Evolutionary conservation across 129 eudicot genomes (phyloP).

Genomic region (Lonicera japonica): DNA sequence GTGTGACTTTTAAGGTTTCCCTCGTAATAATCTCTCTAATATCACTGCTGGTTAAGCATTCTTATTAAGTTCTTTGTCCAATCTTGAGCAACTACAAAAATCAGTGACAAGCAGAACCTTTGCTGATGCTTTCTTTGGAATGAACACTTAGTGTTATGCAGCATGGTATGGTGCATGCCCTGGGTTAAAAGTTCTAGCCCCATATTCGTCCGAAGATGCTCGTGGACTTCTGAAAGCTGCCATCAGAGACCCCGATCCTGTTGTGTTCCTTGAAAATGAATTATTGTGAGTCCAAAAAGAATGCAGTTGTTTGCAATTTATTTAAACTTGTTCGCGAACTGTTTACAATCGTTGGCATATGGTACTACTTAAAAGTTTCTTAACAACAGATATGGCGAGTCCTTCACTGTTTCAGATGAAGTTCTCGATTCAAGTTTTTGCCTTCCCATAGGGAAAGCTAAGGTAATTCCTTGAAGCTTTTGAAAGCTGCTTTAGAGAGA

Average conservation of each 20-base stretch:
- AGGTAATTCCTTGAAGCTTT: slow-evolving; percentile 23
- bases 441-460: slow-evolving; percentile 72
- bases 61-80: not conserved
- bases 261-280: slow-evolving; percentile 66
- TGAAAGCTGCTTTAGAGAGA: not conserved
- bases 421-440: slow-evolving; percentile 56
- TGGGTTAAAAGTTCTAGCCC: slow-evolving; percentile 58
- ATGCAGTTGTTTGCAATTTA: slow-evolving; percentile 3
- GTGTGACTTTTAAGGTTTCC: not conserved
- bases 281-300: slow-evolving; percentile 34
- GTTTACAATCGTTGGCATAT: not conserved
- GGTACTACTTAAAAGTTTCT: no score
- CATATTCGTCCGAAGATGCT: slow-evolving; percentile 74
- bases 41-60: not conserved
- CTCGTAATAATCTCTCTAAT: not conserved
- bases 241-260: slow-evolving; percentile 71
- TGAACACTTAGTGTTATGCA: slow-evolving; percentile 52
- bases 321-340: not conserved
- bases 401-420: slow-evolving; percentile 61
- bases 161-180: slow-evolving; percentile 64
- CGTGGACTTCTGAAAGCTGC: slow-evolving; percentile 78
- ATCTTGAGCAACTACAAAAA: not conserved
- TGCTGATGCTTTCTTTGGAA: slow-evolving; percentile 4
- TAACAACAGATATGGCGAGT: slow-evolving; percentile 48
- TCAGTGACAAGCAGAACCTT: slow-evolving; percentile 4